Percentiles rank a stretch among this genome's conserved stretches.
Evolutionary conservation across 2,329 filamentous ascomycete species (phyloP).

Genomic region (Exophiala phaeomuriformis): DNA sequence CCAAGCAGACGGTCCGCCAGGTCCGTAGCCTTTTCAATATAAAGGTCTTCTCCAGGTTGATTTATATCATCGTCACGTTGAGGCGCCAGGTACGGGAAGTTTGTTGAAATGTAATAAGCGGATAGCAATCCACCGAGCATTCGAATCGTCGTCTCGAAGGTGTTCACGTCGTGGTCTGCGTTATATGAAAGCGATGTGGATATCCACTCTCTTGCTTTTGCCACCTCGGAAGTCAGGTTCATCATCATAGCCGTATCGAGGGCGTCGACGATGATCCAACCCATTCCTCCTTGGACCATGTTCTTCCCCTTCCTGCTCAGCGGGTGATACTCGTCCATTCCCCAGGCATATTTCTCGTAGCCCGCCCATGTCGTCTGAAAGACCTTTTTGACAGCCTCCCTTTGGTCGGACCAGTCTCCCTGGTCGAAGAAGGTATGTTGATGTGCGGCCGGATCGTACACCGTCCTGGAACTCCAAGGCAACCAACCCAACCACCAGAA

Average conservation of each 20-base stretch:
- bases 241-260: conserved; percentile 97
- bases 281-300: conserved; percentile 83
- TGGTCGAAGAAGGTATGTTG: conserved; percentile 12
- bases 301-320: conserved; percentile 68
- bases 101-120: conserved; percentile 87
- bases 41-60: conserved; percentile 74
- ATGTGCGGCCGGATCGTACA: conserved; percentile 16
- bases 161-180: conserved; percentile 81
- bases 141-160: conserved; percentile 94
- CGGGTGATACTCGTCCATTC: conserved; percentile 84
- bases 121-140: conserved; percentile 92
- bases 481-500: conserved; percentile 67
- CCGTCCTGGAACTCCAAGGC: conserved; percentile 10
- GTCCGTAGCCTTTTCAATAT: conserved; percentile 91
- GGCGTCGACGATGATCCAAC: conserved; percentile 97
- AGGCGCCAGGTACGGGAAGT: conserved; percentile 71
- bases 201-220: conserved; percentile 84
- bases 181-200: conserved; percentile 73
- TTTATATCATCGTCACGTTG: conserved; percentile 64
- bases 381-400: conserved; percentile 76
- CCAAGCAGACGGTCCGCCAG: conserved; percentile 78
- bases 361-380: conserved; percentile 89
- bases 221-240: conserved; percentile 82
- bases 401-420: conserved; percentile 66
- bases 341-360: conserved; percentile 91